A percentile compares a stretch with the other conserved stretches of the same genome.
Evolutionary conservation across 768 basidiomycete species (phyloP).

Genomic region (Panellus pusillus): DNA sequence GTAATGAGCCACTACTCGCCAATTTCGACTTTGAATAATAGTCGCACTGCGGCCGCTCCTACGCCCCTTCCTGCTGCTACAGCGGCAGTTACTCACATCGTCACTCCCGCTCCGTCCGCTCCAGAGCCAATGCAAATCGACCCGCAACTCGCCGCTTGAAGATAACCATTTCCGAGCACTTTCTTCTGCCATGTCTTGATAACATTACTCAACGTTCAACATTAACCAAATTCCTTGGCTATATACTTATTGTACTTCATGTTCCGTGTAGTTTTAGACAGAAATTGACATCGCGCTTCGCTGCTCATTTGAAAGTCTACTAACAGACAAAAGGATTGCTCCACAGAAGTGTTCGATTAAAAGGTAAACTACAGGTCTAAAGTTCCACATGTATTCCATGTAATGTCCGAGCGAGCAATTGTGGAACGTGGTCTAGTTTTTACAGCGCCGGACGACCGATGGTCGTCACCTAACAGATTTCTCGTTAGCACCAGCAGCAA

Average conservation of each 20-base stretch:
- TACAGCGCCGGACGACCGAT: slow-evolving; percentile 45
- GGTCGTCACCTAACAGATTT: slow-evolving; percentile 45
- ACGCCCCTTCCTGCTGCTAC: neutral
- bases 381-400: no score
- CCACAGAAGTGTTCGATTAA: no score
- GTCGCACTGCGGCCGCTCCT: neutral
- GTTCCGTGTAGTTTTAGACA: slow-evolving; percentile 7
- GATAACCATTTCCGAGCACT: slow-evolving; percentile 6
- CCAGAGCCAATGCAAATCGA: slow-evolving; percentile 4
- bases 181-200: no score
- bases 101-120: neutral
- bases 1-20: no score
- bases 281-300: neutral
- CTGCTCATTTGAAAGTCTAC: neutral
- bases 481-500: neutral
- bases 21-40: neutral
- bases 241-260: neutral
- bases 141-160: neutral
- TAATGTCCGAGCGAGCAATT: no score
- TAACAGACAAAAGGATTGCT: no score
- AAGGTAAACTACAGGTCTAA: no score
- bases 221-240: neutral
- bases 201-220: no score
- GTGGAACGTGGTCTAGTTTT: neutral
- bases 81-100: neutral